Evolutionary conservation across 2,329 filamentous ascomycete species (phyloP).

Genomic region (Cadophora gregata): DNA sequence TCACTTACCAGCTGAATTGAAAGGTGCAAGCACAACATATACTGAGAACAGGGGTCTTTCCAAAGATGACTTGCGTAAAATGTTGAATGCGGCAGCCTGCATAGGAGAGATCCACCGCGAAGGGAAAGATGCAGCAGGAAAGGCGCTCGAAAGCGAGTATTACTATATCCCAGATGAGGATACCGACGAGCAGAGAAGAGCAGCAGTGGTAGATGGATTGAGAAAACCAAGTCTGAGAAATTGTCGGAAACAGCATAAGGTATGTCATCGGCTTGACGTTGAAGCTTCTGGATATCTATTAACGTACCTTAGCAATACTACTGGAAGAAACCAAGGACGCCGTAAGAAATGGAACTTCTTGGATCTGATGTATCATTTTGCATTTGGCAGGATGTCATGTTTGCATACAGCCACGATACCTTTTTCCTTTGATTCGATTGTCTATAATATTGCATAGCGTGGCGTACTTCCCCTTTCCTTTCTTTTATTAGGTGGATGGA

Average conservation of each 20-base stretch:
- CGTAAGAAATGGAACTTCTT: constrained; percentile 46
- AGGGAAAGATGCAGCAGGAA: constrained; percentile 95
- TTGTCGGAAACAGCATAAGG: constrained; percentile 97
- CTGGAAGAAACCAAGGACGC: constrained; percentile 69
- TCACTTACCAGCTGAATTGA: constrained; percentile 76
- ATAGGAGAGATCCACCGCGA: constrained; percentile 88
- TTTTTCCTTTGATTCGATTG: constrained; percentile 26
- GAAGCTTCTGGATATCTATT: constrained; percentile 23
- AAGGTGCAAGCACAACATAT: constrained; percentile 45
- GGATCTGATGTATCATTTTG: constrained; percentile 16
- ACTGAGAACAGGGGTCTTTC: constrained; percentile 55
- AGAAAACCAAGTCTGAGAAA: constrained; percentile 87
- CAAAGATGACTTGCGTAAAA: constrained; percentile 67
- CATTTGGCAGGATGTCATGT: constrained; percentile 5
- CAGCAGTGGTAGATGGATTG: constrained; percentile 84
- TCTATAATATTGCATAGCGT: constrained; percentile 41
- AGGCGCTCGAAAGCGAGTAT: constrained; percentile 92
- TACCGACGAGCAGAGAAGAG: constrained; percentile 75
- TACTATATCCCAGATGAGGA: constrained; percentile 95
- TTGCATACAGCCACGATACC: constrained; percentile 31
- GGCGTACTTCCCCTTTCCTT: constrained; percentile 32
- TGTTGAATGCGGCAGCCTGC: constrained; percentile 77
- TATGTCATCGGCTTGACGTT: constrained; percentile 52
- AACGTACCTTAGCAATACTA: constrained; percentile 64
- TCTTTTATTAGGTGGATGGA: constrained; percentile 20